Evolutionary conservation across 2,329 filamentous ascomycete genomes (phyloP).

Genomic region (Apiospora hydei): DNA sequence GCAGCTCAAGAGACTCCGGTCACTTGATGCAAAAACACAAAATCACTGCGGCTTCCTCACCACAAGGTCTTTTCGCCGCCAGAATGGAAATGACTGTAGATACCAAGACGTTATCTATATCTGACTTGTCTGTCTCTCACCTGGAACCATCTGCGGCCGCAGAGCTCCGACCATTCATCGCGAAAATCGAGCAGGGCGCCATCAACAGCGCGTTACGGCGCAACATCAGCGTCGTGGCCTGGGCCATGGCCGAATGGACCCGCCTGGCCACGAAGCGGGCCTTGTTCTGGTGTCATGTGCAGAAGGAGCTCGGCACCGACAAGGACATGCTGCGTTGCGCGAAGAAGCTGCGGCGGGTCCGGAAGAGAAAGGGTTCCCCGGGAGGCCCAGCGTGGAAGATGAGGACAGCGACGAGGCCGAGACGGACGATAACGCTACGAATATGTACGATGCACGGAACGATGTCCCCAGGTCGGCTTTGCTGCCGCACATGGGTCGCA

Average conservation of each 20-base stretch:
- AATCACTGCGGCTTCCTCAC: constrained; percentile 59
- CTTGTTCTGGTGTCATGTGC: constrained; percentile 66
- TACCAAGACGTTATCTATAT: constrained; percentile 58
- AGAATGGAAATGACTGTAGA: constrained; percentile 66
- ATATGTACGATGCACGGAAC: constrained; percentile 29
- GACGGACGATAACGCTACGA: constrained; percentile 30
- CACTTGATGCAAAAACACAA: constrained; percentile 60
- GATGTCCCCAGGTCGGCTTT: constrained; percentile 51
- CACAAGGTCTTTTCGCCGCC: constrained; percentile 64
- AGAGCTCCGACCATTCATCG: constrained; percentile 64
- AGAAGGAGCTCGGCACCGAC: constrained; percentile 52
- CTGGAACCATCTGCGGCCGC: constrained; percentile 65
- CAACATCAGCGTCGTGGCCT: constrained; percentile 67
- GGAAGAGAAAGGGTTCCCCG: constrained; percentile 31
- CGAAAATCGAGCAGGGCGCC: constrained; percentile 47
- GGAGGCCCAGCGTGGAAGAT: constrained; percentile 32
- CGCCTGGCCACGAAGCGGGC: constrained; percentile 67
- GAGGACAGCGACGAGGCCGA: constrained; percentile 33
- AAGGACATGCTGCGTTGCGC: constrained; percentile 43
- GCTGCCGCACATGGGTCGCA: constrained; percentile 60
- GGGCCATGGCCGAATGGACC: constrained; percentile 75
- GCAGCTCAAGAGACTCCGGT: constrained; percentile 32
- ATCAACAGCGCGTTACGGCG: constrained; percentile 54
- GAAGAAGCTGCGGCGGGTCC: constrained; percentile 39
- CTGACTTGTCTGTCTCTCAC: constrained; percentile 58